phyloP scores from a whole-genome alignment of 2,329 filamentous ascomycete genomes.

The Colletotrichum karsti region DNA sequence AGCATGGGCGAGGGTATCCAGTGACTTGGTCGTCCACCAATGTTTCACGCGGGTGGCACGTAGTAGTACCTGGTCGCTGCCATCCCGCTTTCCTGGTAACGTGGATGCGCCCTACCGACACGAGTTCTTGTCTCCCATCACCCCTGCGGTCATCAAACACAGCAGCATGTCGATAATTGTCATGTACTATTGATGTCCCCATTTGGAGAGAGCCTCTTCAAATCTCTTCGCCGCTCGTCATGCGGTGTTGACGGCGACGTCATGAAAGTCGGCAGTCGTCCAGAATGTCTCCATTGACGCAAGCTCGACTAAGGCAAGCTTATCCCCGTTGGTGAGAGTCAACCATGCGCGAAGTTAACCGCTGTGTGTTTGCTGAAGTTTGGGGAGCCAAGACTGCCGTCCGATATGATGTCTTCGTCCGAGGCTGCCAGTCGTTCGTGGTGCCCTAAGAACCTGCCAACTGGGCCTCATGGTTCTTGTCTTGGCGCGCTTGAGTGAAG shows the following conservation, averaged over 20 bases:
- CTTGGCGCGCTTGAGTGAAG: background rate
- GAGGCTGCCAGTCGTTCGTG: background rate
- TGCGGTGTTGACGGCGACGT: background rate
- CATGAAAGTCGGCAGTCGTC: background rate
- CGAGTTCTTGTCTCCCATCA: slow-evolving; percentile 1
- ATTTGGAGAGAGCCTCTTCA: background rate
- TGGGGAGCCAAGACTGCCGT: background rate
- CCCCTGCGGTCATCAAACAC: slow-evolving; percentile 24
- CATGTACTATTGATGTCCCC: background rate
- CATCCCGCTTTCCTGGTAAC: slow-evolving; percentile 20
- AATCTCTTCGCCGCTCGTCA: background rate
- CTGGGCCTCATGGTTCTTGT: background rate
- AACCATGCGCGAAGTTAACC: background rate
- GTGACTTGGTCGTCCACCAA: slow-evolving; percentile 11
- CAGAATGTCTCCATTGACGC: background rate
- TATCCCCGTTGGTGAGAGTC: background rate
- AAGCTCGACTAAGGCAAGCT: background rate
- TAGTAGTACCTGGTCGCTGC: background rate
- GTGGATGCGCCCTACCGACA: slow-evolving; percentile 16
- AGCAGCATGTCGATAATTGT: slow-evolving; percentile 14
- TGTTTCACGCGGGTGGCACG: slow-evolving; percentile 14
- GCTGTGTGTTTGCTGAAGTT: too few species aligned
- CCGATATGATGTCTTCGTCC: background rate
- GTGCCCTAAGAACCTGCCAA: background rate
- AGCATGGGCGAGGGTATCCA: slow-evolving; percentile 7